Evolutionary conservation across 495 filamentous ascomycete species (phyloP), one percentile per base, ranked within the genome.

Genomic region (Penicillium daleae): DNA sequence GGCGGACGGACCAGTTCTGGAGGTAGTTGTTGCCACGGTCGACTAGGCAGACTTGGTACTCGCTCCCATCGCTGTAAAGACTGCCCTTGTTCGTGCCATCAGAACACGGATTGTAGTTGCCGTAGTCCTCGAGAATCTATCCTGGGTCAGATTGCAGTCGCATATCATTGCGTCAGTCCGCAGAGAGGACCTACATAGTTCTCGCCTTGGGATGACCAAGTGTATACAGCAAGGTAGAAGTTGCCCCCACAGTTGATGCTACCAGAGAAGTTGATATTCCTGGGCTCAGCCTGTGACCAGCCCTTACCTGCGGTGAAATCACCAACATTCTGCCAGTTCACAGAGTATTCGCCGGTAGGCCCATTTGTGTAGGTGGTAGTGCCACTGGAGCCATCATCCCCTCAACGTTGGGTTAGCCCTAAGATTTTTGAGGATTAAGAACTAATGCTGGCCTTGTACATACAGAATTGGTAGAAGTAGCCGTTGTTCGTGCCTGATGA

Each of bases 1-100:
- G 73, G 19, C 86, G 82, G 46, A 90, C 79, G 32, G 83, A 84
- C 82, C 83, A 87, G 71, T 78, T 87, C 76, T 90, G 87, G 39
- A 89, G 48, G 83, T 89, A 6, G 76, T 68, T 33, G 56, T 58
- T 58, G 56, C 56, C 56, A 35, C 51, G 51, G 29, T 54, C 32
- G 51, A 54, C 51, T 35, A 57, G 22, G 35, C 54, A 57, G 17
- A 57, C 54, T 57, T 57, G 21, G 21, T 57, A 57, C 5, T 57
- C 37, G 29, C 54, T 57, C n/a, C 37, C 54, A 27, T 57, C 37
- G 35, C 54, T 54, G 29, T 54, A 22, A 19, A 54, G 51, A 22
- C 82, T 87, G 29, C 86, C 86, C 17, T 80, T 70, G 65, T 2
- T 35, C 17, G 51, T 54, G 29, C 51, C 51, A 32, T n/a, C 51